Base-by-base conservation (phyloP, 1,284 basidiomycete genomes). In the Ustilago tritici region DNA sequence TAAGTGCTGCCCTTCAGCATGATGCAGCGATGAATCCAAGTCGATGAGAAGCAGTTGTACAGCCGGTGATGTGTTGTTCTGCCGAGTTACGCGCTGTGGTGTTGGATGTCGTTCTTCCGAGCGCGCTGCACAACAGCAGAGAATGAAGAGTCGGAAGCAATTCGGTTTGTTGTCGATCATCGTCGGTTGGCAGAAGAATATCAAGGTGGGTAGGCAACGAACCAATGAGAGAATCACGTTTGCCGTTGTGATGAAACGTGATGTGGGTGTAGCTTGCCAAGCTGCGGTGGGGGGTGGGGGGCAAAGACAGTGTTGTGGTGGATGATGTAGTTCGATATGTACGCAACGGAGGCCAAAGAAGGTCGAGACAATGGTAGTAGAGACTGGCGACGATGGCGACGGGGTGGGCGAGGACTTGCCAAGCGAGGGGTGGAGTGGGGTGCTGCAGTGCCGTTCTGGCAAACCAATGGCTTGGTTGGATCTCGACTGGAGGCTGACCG, bases 1-100 rank as follows among this genome's bases (percentile, higher is more conserved):
- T 38, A 62, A 52, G 31, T 23, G 17, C 32, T 32, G 61, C 7
- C 23, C 11, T 50, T 23, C n/a, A 56, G 28, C 61, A 62, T 62
- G 31, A 32, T 56, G 14, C 31, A 54, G 50, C 52, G n/a, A 8
- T 31, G 36, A 46, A 41, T 57, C 31, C 28, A 46, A 10, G 56
- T 43, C 40, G 54, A 41, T 32, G 36, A 19, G 17, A 9, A 15
- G 6, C 14, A n/a, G 12, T 6, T 35, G 12, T 54, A 34, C 50
- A 34, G 50, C 50, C 2, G 38, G 9, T 60, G 35, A n/a, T 32
- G 59, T 61, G 59, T 61, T 46, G 52, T 50, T 31, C 8, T 50
- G 49, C 11, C 15, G 28, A 32, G 10, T 12, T 28, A 12, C 15
- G 49, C 28, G 49, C 31, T 50, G 41, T 50, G 34, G 10, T 46